Conservation (phyloP, 176 grass and related monocot species). For the Saccharum spontaneum region DNA sequence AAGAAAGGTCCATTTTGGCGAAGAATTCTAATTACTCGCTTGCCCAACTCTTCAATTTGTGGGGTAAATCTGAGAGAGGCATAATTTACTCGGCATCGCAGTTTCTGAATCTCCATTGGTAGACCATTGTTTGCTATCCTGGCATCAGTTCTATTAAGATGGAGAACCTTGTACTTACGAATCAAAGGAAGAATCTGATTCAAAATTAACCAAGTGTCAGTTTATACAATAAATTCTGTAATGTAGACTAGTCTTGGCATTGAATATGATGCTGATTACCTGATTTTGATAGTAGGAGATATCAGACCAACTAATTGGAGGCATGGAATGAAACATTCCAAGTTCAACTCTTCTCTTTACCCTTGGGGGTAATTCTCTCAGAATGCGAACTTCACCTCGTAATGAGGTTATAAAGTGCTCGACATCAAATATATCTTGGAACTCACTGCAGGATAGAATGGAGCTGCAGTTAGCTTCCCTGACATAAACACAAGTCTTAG, state of each 20-base stretch:
- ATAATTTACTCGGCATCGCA: constrained; percentile 91
- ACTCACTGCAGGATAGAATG: constrained; percentile 51
- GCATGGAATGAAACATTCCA: constrained; percentile 75
- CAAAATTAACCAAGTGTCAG: constrained; percentile 23
- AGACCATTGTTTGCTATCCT: constrained; percentile 91
- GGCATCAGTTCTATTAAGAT: constrained; percentile 91
- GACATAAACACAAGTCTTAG: neutral
- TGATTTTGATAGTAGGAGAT: constrained; percentile 93
- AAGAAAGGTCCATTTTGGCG: constrained; percentile 80
- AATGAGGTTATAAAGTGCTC: constrained; percentile 96
- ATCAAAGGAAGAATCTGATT: constrained; percentile 92
- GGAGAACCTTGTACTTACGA: constrained; percentile 67
- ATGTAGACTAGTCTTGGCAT: neutral
- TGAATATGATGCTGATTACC: constrained; percentile 32
- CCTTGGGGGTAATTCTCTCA: constrained; percentile 77
- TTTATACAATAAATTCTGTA: constrained; percentile 11
- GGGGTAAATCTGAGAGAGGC: constrained; percentile 74
- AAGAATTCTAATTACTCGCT: constrained; percentile 72
- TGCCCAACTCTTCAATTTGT: constrained; percentile 87
- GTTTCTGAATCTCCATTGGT: constrained; percentile 72
- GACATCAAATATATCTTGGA: constrained; percentile 96
- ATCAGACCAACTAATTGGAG: constrained; percentile 94
- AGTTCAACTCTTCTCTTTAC: constrained; percentile 61
- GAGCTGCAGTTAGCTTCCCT: neutral
- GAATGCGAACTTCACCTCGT: constrained; percentile 81